A percentile compares a stretch with the other conserved stretches of the same genome.
phyloP scores from a whole-genome alignment of 2,329 filamentous ascomycete genomes.

The Claviceps sp. region DNA sequence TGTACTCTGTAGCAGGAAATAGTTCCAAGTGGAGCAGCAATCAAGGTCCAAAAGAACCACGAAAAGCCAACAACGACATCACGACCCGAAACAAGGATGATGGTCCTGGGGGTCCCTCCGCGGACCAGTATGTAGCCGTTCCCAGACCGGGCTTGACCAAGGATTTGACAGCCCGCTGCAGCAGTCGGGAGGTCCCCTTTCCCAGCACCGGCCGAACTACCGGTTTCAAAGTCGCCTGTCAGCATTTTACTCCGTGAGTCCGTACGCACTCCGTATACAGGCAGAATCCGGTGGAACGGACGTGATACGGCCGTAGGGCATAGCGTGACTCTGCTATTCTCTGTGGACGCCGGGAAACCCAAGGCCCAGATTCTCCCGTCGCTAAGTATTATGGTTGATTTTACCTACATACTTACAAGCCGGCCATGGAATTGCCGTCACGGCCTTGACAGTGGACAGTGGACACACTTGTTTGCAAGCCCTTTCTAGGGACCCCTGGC shows the following conservation, averaged over 20 bases:
- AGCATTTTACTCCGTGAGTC: not conserved
- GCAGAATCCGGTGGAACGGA: no score
- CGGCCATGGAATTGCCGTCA: no score
- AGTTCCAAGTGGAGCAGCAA: no score
- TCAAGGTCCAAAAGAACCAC: no score
- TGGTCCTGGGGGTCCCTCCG: not conserved
- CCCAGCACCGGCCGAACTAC: not conserved
- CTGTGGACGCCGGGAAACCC: no score
- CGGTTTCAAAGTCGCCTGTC: not conserved
- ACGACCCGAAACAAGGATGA: not conserved
- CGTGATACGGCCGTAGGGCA: not conserved
- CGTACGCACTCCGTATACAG: no score
- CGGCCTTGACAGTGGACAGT: no score
- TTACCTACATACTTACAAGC: not conserved
- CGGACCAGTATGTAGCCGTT: no score
- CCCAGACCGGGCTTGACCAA: not conserved
- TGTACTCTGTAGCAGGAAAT: no score
- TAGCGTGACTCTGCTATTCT: no score
- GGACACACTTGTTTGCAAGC: not conserved
- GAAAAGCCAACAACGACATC: no score
- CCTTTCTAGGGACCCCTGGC: not conserved
- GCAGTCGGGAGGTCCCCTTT: not conserved
- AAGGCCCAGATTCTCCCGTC: not conserved
- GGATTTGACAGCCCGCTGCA: not conserved
- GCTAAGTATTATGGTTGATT: not conserved